Base-by-base conservation (phyloP, 176 grass and related monocot genomes). In the Musa acuminata region DNA sequence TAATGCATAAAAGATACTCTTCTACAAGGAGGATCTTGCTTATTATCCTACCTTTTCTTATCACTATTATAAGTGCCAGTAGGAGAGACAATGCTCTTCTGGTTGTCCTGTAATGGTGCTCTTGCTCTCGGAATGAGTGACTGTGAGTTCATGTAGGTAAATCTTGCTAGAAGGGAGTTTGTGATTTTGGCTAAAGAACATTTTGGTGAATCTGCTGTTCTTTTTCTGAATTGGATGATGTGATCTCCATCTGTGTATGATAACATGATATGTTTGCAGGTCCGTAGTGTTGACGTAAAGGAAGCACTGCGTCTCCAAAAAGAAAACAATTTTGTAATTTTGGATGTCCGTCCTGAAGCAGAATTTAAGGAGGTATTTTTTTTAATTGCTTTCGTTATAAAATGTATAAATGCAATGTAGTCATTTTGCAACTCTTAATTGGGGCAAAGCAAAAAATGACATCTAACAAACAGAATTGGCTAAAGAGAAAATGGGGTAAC, bases 241-340 rank as follows among this genome's bases (percentile, higher is more conserved):
- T 13, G 1, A 62, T 58, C 82, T 79, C 66, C 78, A 4, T 52
- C 14, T 51, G 54, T 67, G 24, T 13, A 10, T 79, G 43, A 51
- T 77, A 60, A 81, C 70, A 77, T 21, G 29, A 72, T 76, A 35
- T 58, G 13, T 22, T 74, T 91, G 77, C 69, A 98, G 94, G 94
- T 99, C 58, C 86, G 88, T 7, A 86, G 88, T 84, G 95, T 99
- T 67, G 95, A 99, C 84, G 95, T 87, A 51, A 99, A 99, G 82
- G 95, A 99, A 86, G 95, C 95, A 50, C 76, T 87, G 24, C 88
- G 95, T 50, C 95, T 99, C 89, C 95, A 99, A 77, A 93, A 99
- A 12, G 95, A 99, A 80, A 99, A 99, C 53, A 91, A 86, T 79
- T 99, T 99, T 78, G 84, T 93, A 53, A 99, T 99, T 81, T 80